These are phyloP conservation scores for Ceratonia siliqua DNA, from an alignment of 306 rosid genomes.

Conservation along the genomic window DNA sequence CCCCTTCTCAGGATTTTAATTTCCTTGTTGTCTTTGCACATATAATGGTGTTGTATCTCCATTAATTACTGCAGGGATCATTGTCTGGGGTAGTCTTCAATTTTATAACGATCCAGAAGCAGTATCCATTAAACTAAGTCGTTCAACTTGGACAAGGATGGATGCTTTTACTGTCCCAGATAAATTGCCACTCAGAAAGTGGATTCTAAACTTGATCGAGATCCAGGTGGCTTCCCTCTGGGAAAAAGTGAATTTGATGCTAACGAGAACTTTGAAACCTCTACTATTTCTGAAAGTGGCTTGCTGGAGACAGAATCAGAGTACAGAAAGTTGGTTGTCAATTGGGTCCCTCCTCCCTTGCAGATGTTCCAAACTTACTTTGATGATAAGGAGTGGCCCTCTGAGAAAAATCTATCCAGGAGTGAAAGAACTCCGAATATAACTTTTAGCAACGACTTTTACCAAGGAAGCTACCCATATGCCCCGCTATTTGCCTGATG, in stretches of 20 bases:
- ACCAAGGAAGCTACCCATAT: constrained; percentile 22
- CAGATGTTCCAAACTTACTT: background rate
- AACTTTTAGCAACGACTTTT: background rate
- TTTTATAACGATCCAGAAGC: background rate
- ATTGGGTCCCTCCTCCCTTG: constrained; percentile 30
- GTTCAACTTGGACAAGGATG: background rate
- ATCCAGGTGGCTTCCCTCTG: background rate
- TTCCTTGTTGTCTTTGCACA: background rate
- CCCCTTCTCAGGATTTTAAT: background rate
- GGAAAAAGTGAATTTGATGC: background rate
- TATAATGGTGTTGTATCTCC: background rate
- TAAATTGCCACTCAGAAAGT: too few relatives aligned
- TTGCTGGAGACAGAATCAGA: background rate
- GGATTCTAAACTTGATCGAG: too few relatives aligned
- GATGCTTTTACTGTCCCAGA: background rate
- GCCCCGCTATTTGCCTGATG: constrained; percentile 14
- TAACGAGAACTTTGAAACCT: background rate
- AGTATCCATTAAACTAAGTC: background rate
- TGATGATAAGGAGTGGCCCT: constrained; percentile 32
- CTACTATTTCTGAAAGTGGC: background rate
- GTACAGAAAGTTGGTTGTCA: constrained; percentile 17
- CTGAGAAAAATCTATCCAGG: background rate
- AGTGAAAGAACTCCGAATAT: background rate
- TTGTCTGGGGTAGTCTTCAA: background rate
- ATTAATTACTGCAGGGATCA: background rate